A percentile compares a stretch with the other conserved stretches of the same genome.
phyloP scores from a whole-genome alignment of 345 rosid genomes.

The Citrus australasica region DNA sequence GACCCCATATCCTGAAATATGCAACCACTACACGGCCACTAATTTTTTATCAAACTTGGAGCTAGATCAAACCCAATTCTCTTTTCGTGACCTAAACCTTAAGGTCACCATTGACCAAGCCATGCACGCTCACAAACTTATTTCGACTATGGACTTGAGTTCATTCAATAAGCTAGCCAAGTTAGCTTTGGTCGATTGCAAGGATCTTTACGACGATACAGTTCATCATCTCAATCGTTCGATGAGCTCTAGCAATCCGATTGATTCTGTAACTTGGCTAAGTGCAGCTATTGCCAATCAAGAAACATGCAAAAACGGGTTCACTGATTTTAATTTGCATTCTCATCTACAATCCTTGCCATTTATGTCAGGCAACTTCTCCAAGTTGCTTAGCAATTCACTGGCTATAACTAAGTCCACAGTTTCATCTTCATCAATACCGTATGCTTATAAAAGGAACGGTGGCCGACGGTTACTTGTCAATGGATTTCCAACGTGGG shows the following conservation, averaged over 20 bases:
- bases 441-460: background rate
- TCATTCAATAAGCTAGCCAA: slow-evolving; percentile 41
- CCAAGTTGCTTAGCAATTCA: slow-evolving; percentile 70
- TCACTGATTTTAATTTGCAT: slow-evolving; percentile 49
- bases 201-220: slow-evolving; percentile 61
- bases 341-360: slow-evolving; percentile 40
- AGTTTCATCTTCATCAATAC: slow-evolving; percentile 11
- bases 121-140: slow-evolving; percentile 39
- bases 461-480: slow-evolving; percentile 43
- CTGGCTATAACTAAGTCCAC: slow-evolving; percentile 53
- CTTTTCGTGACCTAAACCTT: slow-evolving; percentile 46
- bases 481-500: slow-evolving; percentile 64
- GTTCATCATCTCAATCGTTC: slow-evolving; percentile 51
- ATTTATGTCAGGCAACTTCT: slow-evolving; percentile 37
- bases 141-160: slow-evolving; percentile 36
- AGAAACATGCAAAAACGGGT: slow-evolving; percentile 70
- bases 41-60: slow-evolving; percentile 6
- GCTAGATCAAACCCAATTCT: slow-evolving; percentile 4
- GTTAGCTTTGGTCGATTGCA: slow-evolving; percentile 63
- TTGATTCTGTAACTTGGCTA: slow-evolving; percentile 63
- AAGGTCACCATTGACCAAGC: slow-evolving; percentile 54
- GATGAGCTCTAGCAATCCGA: slow-evolving; percentile 30
- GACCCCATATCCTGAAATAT: slow-evolving; percentile 58
- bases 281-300: slow-evolving; percentile 77
- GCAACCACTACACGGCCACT: slow-evolving; percentile 33